Evolutionary conservation across 495 filamentous ascomycete genomes (phyloP), one percentile per base, ranked within the genome.

Genomic region (Trypethelium eluteriae): DNA sequence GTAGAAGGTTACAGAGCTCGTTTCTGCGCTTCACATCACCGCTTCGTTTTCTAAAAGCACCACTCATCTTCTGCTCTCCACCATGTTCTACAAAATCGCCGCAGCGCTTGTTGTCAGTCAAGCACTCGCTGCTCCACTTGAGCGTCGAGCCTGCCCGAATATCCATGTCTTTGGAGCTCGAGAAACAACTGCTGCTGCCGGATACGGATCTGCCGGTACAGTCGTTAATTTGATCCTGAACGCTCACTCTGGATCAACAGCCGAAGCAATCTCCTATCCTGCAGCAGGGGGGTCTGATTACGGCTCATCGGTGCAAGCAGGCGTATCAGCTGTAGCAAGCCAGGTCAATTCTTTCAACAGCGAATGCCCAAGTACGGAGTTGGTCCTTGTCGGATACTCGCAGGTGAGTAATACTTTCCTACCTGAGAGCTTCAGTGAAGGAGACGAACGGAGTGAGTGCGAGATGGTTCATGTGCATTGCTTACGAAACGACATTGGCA

Each of bases 101-200:
- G 53, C 53, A n/a, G 53, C 14, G 18, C 53, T 59, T 59, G 53
- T 36, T 34, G 7, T 59, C 18, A 14, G 53, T 6, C 53, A 59
- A 36, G 49, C 50, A 4, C 16, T 66, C 2, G 64, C 64, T 35
- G 32, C 50, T 4, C 64, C 64, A n/a, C 2, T 66, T 38, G 36
- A 68, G 25, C 66, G 62, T 49, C 14, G 35, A 63, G 49, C 53
- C 16, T 68, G 61, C 14, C 61, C 66, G 32, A 32, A 16, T 36
- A 67, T 64, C 67, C 69, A 71, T 53, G 46, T 71, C 63, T 71
- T 71, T 64, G 69, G 67, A 39, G 69, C 69, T 53, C 69, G 69
- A 32, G 69, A 71, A 63, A 71, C 69, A 44, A 71, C 69, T 14
- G 69, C 69, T 34, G 25, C 63, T 34, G n/a, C 67, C 12, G 69